These are phyloP conservation scores for Irpex sp. DNA, from an alignment of 1,284 basidiomycete species.

Conservation along the genomic window DNA sequence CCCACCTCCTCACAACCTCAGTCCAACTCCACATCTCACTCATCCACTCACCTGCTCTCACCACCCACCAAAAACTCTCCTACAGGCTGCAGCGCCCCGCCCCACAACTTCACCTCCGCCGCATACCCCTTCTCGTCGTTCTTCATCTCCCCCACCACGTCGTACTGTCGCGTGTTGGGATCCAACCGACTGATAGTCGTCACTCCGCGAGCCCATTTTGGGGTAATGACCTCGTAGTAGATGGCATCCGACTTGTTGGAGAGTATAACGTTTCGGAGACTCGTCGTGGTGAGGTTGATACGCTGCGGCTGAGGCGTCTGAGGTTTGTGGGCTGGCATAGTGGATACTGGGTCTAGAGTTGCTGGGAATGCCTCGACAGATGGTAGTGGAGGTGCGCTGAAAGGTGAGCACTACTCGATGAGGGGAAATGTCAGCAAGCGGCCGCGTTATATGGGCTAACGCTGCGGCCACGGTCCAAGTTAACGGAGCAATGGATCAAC, in stretches of 20 bases:
- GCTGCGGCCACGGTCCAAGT: background rate
- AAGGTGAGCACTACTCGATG: background rate
- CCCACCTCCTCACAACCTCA: background rate
- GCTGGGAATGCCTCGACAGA: background rate
- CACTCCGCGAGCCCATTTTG: constrained; percentile 33
- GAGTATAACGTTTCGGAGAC: constrained; percentile 34
- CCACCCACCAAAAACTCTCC: constrained; percentile 26
- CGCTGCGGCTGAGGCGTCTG: constrained; percentile 25
- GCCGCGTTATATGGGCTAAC: background rate
- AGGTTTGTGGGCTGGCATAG: background rate
- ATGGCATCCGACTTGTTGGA: constrained; percentile 35
- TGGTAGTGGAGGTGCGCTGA: background rate
- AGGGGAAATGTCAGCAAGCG: background rate
- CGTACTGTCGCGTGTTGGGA: constrained; percentile 29
- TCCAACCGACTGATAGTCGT: constrained; percentile 35
- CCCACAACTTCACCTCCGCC: constrained; percentile 26
- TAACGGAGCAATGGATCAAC: background rate
- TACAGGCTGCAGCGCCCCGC: constrained; percentile 24
- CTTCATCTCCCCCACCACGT: constrained; percentile 31
- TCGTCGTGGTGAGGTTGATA: constrained; percentile 36
- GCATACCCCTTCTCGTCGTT: constrained; percentile 28
- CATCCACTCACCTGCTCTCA: background rate
- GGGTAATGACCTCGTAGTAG: constrained; percentile 41
- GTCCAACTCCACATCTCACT: background rate
- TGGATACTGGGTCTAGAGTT: background rate